Conservation (phyloP, 1,284 basidiomycete genomes). For the Phylloboletellus chloephorus region DNA sequence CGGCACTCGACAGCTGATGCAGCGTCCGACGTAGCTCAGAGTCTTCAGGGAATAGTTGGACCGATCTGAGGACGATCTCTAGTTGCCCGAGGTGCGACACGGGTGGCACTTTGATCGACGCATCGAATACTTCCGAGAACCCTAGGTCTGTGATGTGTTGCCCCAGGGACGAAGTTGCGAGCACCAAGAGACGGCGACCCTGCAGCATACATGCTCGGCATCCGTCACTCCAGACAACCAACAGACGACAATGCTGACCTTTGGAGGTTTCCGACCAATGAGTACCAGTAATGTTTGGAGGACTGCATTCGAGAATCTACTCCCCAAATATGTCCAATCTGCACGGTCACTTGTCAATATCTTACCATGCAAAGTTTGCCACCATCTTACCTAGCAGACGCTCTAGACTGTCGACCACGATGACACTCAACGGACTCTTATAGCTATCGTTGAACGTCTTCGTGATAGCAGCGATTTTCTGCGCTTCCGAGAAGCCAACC, state of each 20-base stretch:
- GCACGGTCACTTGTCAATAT: slow-evolving; percentile 3
- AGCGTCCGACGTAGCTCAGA: slow-evolving; percentile 61
- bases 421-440: slow-evolving; percentile 94
- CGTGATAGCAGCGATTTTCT: slow-evolving; percentile 90
- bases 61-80: slow-evolving; percentile 78
- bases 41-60: slow-evolving; percentile 66
- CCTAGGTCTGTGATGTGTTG: slow-evolving; percentile 89
- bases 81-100: slow-evolving; percentile 72
- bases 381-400: slow-evolving; percentile 68
- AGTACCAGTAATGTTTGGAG: slow-evolving; percentile 90
- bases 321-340: slow-evolving; percentile 99
- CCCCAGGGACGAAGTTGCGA: slow-evolving; percentile 89
- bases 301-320: slow-evolving; percentile 92
- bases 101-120: slow-evolving; percentile 83
- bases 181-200: slow-evolving; percentile 87
- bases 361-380: neutral
- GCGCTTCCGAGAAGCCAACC: slow-evolving; percentile 89
- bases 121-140: slow-evolving; percentile 83
- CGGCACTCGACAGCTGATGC: slow-evolving; percentile 69
- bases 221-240: neutral
- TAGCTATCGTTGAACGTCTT: slow-evolving; percentile 96
- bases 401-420: slow-evolving; percentile 95
- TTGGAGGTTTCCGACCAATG: slow-evolving; percentile 86
- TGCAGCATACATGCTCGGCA: slow-evolving; percentile 29
- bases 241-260: slow-evolving; percentile 46